Evolutionary conservation across 176 grass and related monocot genomes (phyloP), one percentile per base, ranked within the genome.

Genomic region (Otatea glauca): DNA sequence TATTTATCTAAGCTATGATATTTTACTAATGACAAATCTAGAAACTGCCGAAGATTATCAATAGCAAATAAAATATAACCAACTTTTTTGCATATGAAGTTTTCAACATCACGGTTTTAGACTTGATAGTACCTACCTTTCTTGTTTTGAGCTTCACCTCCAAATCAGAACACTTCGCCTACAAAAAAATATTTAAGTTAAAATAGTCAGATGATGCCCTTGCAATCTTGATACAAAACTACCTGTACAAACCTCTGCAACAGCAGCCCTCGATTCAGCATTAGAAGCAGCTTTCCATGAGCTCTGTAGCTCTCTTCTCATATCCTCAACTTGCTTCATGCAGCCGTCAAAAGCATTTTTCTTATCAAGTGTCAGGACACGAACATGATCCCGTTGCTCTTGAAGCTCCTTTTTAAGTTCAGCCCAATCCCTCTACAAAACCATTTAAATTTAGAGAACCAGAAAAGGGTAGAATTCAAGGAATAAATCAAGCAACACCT

Each of bases 331-430:
- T 42, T 99, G 93, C 74, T 87, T 93, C 83, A 96, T 87, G 55
- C 88, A 92, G 75, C 79, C 62, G 25, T 94, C 88, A 74, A 94
- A 70, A 14, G 75, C 59, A 65, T 83, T 99, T 89, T 96, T 89
- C 81, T 92, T 99, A 25, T 94, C 93, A 76, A 91, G 88, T 66
- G 92, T 89, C 59, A 99, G 67, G 77, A 87, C 76, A 25, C 93
- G 93, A 78, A 94, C 91, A 75, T 87, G 91, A 90, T 99, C 96
- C 8, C 89, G 78, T 70, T 96, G 91, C 79, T 96, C 96, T 83
- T 99, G 96, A 90, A 96, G 88, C 74, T 99, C 96, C 77, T 92
- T 94, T 64, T 96, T 99, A 76, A 89, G 73, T 76, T 99, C 93
- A 71, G 96, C 96, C 96, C 96, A 99, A 68, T 99, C 96, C 83